Base-by-base conservation (phyloP, 2,329 filamentous ascomycete genomes). In the Aspergillus melleus region DNA sequence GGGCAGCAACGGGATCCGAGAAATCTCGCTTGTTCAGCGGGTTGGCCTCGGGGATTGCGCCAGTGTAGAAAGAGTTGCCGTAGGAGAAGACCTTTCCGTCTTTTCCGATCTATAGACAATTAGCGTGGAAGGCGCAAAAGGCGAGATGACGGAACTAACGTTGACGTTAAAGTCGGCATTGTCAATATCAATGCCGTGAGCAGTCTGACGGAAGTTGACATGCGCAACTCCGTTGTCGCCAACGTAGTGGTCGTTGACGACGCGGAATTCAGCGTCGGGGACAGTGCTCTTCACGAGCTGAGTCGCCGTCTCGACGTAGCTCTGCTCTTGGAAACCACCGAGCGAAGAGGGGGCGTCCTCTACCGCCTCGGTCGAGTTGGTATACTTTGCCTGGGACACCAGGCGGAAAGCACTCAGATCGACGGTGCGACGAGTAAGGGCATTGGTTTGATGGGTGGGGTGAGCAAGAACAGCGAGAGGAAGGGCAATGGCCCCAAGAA, bases 81-180 rank as follows among this genome's bases (percentile, higher is more conserved):
- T 64, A 62, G 1, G 63, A 65, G 20, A 65, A 51, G 44, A 65
- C 32, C 52, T 57, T 61, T 16, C 63, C 63, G 16, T 62, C 50
- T 60, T 58, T 58, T 19, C 57, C 63, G 29, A 64, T 47, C 63
- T 65, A 22, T 4, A 29, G 3, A 49, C 6, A 36, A 39, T 53
- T 32, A 58, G 49, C 9, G 16, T 19, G 9, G 19, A 16, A 20
- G 6, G 26, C 8, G 30, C 11, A 2, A 1, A 30, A 6, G 10
- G 26, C 12, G 2, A n/a, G 11, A 8, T 4, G 3, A 11, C 3
- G 4, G 11, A 14, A 54, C 59, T 6, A 52, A 65, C 63, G 42
- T 65, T 65, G 36, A 63, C 63, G n/a, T 65, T 63, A 47, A 62
- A 60, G 22, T 65, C 56, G 2, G 61, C 61, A 55, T 65, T 64